Conservation (phyloP, 2,329 filamentous ascomycete genomes). For the Lachnellula cervina region DNA sequence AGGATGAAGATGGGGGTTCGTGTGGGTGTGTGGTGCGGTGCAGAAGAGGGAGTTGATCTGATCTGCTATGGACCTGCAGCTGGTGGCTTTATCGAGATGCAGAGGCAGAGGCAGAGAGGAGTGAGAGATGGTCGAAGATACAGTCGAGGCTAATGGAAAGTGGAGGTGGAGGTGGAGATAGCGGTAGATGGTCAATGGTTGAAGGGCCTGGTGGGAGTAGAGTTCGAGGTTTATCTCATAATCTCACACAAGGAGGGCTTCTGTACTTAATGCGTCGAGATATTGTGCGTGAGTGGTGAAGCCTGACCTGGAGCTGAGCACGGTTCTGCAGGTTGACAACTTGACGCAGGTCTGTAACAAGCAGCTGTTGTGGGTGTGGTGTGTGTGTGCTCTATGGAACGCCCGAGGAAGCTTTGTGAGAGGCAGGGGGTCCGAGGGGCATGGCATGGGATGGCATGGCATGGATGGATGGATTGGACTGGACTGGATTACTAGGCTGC, state of each 20-base stretch:
- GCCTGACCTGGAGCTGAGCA: slow-evolving; percentile 4
- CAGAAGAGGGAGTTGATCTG: background rate
- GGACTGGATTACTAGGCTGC: background rate
- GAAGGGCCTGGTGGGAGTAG: background rate
- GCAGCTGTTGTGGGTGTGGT: background rate
- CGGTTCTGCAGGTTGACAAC: slow-evolving; percentile 28
- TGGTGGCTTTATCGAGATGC: background rate
- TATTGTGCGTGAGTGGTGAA: slow-evolving; percentile 1
- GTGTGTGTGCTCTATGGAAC: slow-evolving; percentile 23
- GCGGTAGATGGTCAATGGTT: background rate
- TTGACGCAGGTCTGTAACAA: slow-evolving; percentile 37
- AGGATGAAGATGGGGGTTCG: background rate
- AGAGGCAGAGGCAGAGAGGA: slow-evolving; percentile 1
- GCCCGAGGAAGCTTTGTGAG: slow-evolving; percentile 29
- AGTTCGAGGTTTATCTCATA: background rate
- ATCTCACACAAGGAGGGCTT: no score
- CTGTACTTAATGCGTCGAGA: background rate
- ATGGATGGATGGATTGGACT: background rate
- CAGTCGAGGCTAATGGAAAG: background rate
- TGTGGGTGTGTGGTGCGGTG: background rate
- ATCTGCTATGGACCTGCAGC: background rate
- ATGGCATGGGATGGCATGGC: no score
- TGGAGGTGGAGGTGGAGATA: background rate
- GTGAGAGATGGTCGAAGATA: background rate
- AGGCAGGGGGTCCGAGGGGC: background rate